Conservation (phyloP, 805 yeast genomes). For the Candida endomychidarum region DNA sequence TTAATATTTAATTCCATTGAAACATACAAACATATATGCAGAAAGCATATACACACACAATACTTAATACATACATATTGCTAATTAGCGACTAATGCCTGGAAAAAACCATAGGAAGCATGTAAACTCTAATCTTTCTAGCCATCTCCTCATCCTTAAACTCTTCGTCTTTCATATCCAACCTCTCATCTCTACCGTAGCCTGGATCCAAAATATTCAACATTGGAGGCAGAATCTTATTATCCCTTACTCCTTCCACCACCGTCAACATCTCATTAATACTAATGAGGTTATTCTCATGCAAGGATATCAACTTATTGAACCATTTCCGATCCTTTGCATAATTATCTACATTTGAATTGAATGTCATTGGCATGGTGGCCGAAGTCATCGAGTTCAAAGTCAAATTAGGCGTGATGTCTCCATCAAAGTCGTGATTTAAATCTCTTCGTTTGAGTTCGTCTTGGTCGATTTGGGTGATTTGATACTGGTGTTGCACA, state of each 20-base stretch:
- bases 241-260: constrained; percentile 38
- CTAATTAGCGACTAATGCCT: constrained; percentile 1
- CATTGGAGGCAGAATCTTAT: constrained; percentile 37
- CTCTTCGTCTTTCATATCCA: constrained; percentile 17
- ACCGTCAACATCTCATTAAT: constrained; percentile 32
- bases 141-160: constrained; percentile 30
- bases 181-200: constrained; percentile 20
- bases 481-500: background rate
- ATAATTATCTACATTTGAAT: constrained; percentile 24
- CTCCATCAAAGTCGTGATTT: background rate
- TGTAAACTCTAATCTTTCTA: constrained; percentile 31
- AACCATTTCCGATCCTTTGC: constrained; percentile 39
- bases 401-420: background rate
- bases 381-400: background rate
- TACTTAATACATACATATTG: too few relatives aligned
- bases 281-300: constrained; percentile 26
- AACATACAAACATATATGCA: too few relatives aligned
- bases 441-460: constrained; percentile 1
- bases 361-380: background rate
- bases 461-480: constrained; percentile 1
- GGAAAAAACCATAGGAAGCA: constrained; percentile 33
- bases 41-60: too few relatives aligned
- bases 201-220: constrained; percentile 34
- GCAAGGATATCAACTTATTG: constrained; percentile 29
- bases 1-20: too few relatives aligned